Evolutionary conservation across 2,329 filamentous ascomycete species (phyloP).

Genomic region (Dothideomycetidae sp.): DNA sequence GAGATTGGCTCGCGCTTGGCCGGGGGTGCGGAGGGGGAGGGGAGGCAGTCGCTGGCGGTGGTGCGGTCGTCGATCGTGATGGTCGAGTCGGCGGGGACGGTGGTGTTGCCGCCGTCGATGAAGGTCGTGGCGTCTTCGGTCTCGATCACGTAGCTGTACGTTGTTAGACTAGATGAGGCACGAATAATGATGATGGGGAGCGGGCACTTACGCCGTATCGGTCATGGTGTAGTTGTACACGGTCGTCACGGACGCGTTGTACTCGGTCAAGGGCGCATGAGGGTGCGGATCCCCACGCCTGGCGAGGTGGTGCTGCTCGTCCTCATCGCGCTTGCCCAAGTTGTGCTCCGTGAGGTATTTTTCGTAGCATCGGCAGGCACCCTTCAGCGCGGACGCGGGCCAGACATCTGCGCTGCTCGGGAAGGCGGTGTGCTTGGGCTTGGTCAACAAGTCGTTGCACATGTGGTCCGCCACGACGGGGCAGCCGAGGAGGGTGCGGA

Average conservation of each 20-base stretch:
- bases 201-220: background rate
- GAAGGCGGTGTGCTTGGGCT: background rate
- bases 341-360: too few relatives aligned
- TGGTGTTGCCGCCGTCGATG: background rate
- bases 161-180: background rate
- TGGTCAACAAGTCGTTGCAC: background rate
- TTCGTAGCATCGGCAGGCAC: background rate
- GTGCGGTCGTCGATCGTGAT: background rate
- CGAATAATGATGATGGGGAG: background rate
- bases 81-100: too few relatives aligned
- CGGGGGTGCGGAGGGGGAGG: background rate
- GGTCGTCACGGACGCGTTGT: background rate
- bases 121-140: background rate
- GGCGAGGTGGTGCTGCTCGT: too few relatives aligned
- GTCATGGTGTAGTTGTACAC: background rate
- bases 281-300: background rate
- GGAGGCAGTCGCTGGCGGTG: background rate
- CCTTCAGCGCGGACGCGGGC: background rate
- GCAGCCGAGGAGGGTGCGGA: background rate
- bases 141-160: background rate
- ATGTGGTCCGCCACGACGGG: background rate
- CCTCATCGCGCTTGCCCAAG: too few relatives aligned
- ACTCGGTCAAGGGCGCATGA: background rate
- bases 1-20: background rate
- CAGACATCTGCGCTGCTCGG: background rate